A percentile compares a stretch with the other conserved stretches of the same genome.
Evolutionary conservation across 495 filamentous ascomycete species (phyloP).

Genomic region (Durotheca rogersii): DNA sequence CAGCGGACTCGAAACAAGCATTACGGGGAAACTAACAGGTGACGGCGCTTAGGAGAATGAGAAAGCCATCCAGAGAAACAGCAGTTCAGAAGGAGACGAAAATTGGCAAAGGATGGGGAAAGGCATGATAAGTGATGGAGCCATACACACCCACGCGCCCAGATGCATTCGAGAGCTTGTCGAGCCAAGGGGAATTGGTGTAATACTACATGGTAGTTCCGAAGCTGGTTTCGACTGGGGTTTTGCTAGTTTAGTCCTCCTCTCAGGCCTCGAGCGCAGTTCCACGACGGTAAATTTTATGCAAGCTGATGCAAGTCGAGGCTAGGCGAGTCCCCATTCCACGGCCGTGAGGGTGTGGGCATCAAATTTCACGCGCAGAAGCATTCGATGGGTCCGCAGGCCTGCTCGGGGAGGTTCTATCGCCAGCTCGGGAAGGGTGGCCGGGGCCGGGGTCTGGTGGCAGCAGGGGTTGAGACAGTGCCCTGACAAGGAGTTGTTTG

Average conservation of each 20-base stretch:
- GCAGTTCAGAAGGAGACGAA: conserved; percentile 4
- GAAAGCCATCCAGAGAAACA: conserved; percentile 29
- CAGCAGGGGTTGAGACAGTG: conserved; percentile 34
- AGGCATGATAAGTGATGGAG: conserved; percentile 23
- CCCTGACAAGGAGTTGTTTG: conserved; percentile 38
- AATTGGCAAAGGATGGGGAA: conserved; percentile 12
- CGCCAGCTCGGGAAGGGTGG: conserved; percentile 20
- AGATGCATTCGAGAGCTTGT: conserved; percentile 16
- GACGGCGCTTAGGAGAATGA: conserved; percentile 24
- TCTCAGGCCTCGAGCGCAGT: neutral
- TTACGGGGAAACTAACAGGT: conserved; percentile 23
- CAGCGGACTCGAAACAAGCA: conserved; percentile 29
- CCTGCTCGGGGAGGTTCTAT: conserved; percentile 12
- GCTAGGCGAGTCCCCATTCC: conserved; percentile 3
- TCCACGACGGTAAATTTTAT: conserved; percentile 14
- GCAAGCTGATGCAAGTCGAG: conserved; percentile 18
- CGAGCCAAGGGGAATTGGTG: conserved; percentile 19
- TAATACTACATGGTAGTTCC: conserved; percentile 26
- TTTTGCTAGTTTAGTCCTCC: conserved; percentile 4
- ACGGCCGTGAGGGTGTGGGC: conserved; percentile 1
- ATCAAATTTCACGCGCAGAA: conserved; percentile 8
- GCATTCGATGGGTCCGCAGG: neutral
- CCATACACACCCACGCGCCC: conserved; percentile 23
- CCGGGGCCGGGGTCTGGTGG: conserved; percentile 18
- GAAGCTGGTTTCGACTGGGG: conserved; percentile 36